Percentiles rank a stretch among this genome's conserved stretches.
phyloP scores from a whole-genome alignment of 768 basidiomycete species.

The Mycena alexandri region DNA sequence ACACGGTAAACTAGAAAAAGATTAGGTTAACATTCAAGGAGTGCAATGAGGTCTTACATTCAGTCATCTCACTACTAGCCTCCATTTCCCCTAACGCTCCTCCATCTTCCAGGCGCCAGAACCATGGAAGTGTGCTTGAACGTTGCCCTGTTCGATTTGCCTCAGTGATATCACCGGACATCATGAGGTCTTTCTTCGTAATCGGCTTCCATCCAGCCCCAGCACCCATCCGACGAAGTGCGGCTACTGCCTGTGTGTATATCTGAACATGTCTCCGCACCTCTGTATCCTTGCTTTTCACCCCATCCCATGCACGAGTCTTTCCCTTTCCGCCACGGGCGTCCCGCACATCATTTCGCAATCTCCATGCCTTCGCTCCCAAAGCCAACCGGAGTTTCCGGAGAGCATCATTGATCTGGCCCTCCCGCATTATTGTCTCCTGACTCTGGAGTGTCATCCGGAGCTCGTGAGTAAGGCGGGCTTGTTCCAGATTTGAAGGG shows the following conservation, averaged over 20 bases:
- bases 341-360: conserved; percentile 13
- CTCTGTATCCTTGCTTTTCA: neutral
- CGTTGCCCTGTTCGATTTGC: conserved; percentile 13
- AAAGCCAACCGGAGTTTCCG: neutral
- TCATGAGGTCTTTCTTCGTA: conserved; percentile 2
- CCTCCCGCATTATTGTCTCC: neutral
- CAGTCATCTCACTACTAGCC: conserved; percentile 17
- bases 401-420: conserved; percentile 11
- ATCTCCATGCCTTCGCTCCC: conserved; percentile 11
- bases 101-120: conserved; percentile 4
- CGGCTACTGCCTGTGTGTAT: conserved; percentile 1
- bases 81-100: conserved; percentile 3
- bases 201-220: conserved; percentile 5
- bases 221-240: conserved; percentile 1
- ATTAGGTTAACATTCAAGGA: too few relatives aligned
- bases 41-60: conserved; percentile 23
- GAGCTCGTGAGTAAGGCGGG: neutral
- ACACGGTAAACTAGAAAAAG: conserved; percentile 32
- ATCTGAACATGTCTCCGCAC: neutral
- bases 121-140: neutral
- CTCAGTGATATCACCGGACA: conserved; percentile 4
- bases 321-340: conserved; percentile 11
- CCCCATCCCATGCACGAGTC: neutral
- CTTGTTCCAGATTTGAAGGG: conserved; percentile 1
- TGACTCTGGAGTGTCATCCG: neutral